Conservation (phyloP, 805 yeast genomes). For the Wickerhamomyces pijperi region DNA sequence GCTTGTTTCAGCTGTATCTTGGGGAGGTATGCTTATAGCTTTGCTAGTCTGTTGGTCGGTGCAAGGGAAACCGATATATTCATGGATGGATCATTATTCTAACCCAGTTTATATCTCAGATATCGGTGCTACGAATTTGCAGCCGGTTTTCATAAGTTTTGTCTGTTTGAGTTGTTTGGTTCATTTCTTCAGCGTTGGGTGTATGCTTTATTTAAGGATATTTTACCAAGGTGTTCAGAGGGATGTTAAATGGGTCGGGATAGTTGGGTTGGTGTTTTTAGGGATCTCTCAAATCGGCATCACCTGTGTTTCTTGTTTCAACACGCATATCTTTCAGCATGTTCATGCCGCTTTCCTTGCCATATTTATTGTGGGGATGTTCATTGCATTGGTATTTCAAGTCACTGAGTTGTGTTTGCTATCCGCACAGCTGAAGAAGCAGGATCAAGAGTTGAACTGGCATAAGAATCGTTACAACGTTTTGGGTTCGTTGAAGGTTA, state of each 20-base stretch:
- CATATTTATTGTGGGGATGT: constrained; percentile 59
- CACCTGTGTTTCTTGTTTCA: constrained; percentile 61
- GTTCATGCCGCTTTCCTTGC: constrained; percentile 61
- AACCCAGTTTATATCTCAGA: constrained; percentile 68
- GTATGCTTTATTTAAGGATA: constrained; percentile 54
- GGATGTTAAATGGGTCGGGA: constrained; percentile 23
- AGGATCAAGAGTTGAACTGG: constrained; percentile 36
- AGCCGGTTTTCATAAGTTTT: constrained; percentile 76
- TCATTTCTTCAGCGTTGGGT: constrained; percentile 48
- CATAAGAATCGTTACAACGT: constrained; percentile 15
- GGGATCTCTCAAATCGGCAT: constrained; percentile 62
- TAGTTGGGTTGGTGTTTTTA: constrained; percentile 31
- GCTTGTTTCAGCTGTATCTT: constrained; percentile 28
- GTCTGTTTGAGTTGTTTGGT: constrained; percentile 70
- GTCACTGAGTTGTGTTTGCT: background rate
- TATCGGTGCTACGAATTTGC: constrained; percentile 77
- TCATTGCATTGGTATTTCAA: constrained; percentile 13
- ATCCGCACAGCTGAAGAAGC: constrained; percentile 9
- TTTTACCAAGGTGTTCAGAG: constrained; percentile 21
- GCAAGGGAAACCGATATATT: constrained; percentile 68
- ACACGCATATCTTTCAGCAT: constrained; percentile 42
- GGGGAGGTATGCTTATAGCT: constrained; percentile 91
- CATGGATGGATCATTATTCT: constrained; percentile 35
- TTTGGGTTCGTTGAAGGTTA: constrained; percentile 29
- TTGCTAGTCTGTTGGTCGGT: constrained; percentile 68